Conservation (phyloP, 2,329 filamentous ascomycete genomes). For the Daldinia sp. region DNA sequence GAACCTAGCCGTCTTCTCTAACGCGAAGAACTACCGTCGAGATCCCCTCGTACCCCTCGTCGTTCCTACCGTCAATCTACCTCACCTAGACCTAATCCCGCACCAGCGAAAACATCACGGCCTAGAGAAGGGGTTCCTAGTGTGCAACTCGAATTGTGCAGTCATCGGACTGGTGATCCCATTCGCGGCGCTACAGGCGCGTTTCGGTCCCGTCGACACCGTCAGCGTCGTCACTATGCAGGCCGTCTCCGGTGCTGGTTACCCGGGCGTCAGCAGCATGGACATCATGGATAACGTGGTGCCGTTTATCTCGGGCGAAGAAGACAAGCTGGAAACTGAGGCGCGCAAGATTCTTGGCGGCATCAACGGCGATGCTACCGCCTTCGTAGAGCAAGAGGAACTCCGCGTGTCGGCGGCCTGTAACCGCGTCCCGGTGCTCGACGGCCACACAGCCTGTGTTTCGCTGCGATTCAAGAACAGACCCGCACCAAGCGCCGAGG, state of each 20-base stretch:
- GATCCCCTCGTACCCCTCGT: slow-evolving; percentile 91
- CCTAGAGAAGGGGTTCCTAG: slow-evolving; percentile 86
- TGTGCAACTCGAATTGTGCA: slow-evolving; percentile 98
- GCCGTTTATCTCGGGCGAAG: slow-evolving; percentile 90
- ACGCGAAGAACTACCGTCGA: slow-evolving; percentile 95
- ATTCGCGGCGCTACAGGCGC: slow-evolving; percentile 86
- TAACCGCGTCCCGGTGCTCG: slow-evolving; percentile 92
- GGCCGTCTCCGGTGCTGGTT: slow-evolving; percentile 91
- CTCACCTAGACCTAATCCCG: slow-evolving; percentile 87
- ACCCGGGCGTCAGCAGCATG: slow-evolving; percentile 90
- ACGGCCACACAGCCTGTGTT: slow-evolving; percentile 95
- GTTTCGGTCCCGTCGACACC: slow-evolving; percentile 81
- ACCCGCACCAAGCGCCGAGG: slow-evolving; percentile 75
- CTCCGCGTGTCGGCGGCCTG: slow-evolving; percentile 87
- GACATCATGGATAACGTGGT: slow-evolving; percentile 97
- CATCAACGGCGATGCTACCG: slow-evolving; percentile 74
- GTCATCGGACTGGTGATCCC: slow-evolving; percentile 96
- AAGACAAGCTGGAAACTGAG: slow-evolving; percentile 95
- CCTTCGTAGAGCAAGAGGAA: slow-evolving; percentile 76
- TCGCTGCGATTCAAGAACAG: slow-evolving; percentile 82
- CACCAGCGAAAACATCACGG: slow-evolving; percentile 79
- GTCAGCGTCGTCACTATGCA: slow-evolving; percentile 90
- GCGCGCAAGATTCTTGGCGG: slow-evolving; percentile 91
- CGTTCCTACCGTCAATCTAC: slow-evolving; percentile 92
- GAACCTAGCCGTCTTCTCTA: slow-evolving; percentile 92